These are phyloP conservation scores for Tuber borchii DNA, from an alignment of 495 filamentous ascomycete genomes.

Conservation along the genomic window DNA sequence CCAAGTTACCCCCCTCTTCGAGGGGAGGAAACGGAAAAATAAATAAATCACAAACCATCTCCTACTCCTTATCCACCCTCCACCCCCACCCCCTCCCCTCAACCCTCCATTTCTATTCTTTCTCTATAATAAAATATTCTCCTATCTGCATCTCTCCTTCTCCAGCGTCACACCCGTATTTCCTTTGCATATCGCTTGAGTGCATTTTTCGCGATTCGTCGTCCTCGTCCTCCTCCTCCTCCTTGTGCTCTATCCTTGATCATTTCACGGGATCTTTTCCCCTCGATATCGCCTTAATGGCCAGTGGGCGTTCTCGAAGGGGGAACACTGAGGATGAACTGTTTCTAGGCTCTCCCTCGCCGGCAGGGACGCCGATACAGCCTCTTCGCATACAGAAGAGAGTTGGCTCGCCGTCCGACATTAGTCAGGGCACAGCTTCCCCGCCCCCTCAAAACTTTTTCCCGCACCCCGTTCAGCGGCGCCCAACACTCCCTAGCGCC, in stretches of 20 bases:
- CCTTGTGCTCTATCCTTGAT: background rate
- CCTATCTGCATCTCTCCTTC: slow-evolving; percentile 1
- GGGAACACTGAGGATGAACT: slow-evolving; percentile 55
- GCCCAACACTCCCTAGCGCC: slow-evolving; percentile 18
- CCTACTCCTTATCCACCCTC: slow-evolving; percentile 8
- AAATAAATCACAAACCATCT: background rate
- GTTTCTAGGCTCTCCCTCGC: slow-evolving; percentile 55
- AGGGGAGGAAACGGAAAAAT: background rate
- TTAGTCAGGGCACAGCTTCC: slow-evolving; percentile 46
- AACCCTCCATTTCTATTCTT: slow-evolving; percentile 11
- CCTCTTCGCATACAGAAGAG: slow-evolving; percentile 81
- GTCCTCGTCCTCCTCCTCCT: background rate
- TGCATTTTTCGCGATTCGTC: background rate
- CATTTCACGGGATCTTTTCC: slow-evolving; percentile 2
- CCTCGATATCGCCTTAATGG: slow-evolving; percentile 22
- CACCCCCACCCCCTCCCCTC: background rate
- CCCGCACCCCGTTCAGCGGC: slow-evolving; percentile 28
- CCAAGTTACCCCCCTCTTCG: slow-evolving; percentile 4
- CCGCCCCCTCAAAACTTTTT: slow-evolving; percentile 45
- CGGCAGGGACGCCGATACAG: slow-evolving; percentile 56
- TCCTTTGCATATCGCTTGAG: background rate
- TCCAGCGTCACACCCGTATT: background rate
- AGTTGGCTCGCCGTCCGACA: slow-evolving; percentile 24
- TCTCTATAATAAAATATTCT: background rate
- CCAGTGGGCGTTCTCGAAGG: slow-evolving; percentile 31